Base-by-base conservation (phyloP, 495 filamentous ascomycete genomes). In the Viridothelium virens region DNA sequence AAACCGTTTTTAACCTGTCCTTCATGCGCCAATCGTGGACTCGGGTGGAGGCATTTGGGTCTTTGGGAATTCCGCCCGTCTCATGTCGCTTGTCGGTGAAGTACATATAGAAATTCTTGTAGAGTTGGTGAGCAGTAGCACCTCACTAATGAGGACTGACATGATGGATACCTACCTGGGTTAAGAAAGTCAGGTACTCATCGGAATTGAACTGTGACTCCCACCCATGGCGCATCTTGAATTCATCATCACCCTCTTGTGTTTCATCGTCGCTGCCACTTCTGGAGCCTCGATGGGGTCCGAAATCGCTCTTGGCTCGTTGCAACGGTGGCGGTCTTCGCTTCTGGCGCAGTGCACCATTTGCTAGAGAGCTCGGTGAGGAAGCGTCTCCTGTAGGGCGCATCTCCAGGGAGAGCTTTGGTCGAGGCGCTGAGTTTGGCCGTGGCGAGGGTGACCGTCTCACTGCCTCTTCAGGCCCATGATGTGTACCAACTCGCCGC, bases 81-180 rank as follows among this genome's bases (percentile, higher is more conserved):
- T 97, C 94, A 74, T 97, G 94, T 36, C 91, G 87, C 75, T 97
- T 97, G 74, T 97, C 94, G 59, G 91, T 96, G 74, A 89, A 99
- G 76, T 97, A 99, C 92, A 97, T 96, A 79, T 93, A 97, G 83
- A 96, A 97, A 66, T 84, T 86, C 87, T 92, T 77, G n/a, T 41
- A 47, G 50, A 66, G 64, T 16, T 36, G 41, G 59, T 69, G 12
- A 70, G 68, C 38, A 41, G 12, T 41, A n/a, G 48, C 11, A 14
- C 9, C 2, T 16, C 16, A 34, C 7, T 56, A 44, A 18, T 14
- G 14, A 18, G 33, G 5, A 10, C 5, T 4, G 2, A 18, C 1
- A 2, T 2, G 36, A 18, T 14, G 33, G 67, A 50, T 9, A 69
- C 79, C 77, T 71, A 87, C 84, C 72, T 85, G 86, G 68, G 81